Conservation (phyloP, 2,329 filamentous ascomycete species). For the Ilyonectria robusta region DNA sequence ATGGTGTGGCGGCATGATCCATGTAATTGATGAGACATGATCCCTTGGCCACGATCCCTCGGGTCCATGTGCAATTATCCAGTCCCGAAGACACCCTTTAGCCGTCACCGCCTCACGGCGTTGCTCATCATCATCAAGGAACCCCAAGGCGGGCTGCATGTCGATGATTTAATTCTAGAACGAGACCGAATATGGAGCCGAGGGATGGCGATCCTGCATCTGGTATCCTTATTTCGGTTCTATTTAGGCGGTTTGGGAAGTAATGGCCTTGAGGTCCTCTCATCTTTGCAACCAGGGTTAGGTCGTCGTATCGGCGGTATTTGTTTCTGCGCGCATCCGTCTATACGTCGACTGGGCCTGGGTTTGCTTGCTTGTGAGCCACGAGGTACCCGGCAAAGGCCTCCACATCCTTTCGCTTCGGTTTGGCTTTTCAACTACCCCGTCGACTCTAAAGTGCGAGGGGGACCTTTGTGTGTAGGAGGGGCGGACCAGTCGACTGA, state of each 20-base stretch:
- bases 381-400: neutral
- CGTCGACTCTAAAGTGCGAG: slow-evolving; percentile 12
- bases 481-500: slow-evolving; percentile 22
- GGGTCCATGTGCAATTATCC: slow-evolving; percentile 6
- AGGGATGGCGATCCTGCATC: slow-evolving; percentile 13
- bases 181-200: slow-evolving; percentile 8
- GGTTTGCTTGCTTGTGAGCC: neutral
- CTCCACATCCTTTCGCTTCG: slow-evolving; percentile 3
- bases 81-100: neutral
- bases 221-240: slow-evolving; percentile 21
- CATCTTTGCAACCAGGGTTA: neutral
- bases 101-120: slow-evolving; percentile 21
- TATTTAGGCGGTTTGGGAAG: slow-evolving; percentile 21
- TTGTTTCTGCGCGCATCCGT: neutral
- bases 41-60: slow-evolving; percentile 22
- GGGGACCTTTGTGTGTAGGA: slow-evolving; percentile 18
- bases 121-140: neutral
- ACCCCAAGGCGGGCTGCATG: neutral
- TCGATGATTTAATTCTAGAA: slow-evolving; percentile 10
- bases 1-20: slow-evolving; percentile 36
- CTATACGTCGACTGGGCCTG: neutral
- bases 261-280: slow-evolving; percentile 12
- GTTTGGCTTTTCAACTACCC: neutral
- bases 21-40: slow-evolving; percentile 31
- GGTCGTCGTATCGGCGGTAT: neutral